Evolutionary conservation across 176 grass and related monocot genomes (phyloP).

Genomic region (Metroxylon sagu): DNA sequence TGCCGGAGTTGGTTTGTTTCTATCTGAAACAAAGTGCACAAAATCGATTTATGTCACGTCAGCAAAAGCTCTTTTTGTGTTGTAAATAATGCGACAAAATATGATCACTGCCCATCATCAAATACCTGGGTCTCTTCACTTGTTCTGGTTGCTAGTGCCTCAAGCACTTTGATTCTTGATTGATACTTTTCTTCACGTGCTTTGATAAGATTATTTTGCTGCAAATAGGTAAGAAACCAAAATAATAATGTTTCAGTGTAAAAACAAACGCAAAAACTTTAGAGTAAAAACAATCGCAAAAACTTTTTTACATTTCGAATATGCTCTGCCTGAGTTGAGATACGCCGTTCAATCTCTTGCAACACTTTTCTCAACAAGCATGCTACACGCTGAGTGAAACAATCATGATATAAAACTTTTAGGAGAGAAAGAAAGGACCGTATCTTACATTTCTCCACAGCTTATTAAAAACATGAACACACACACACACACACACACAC

Average conservation of each 20-base stretch:
- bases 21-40: conserved; percentile 2
- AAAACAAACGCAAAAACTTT: too few species aligned
- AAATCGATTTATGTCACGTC: background rate
- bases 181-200: conserved; percentile 29
- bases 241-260: background rate
- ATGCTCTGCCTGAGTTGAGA: conserved; percentile 21
- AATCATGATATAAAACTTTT: background rate
- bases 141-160: conserved; percentile 16
- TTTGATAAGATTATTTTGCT: conserved; percentile 33
- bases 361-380: conserved; percentile 48
- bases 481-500: too few species aligned
- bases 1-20: background rate
- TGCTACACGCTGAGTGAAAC: conserved; percentile 36
- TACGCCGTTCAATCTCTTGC: conserved; percentile 27
- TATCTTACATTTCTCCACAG: too few species aligned
- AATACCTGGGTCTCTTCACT: conserved; percentile 20
- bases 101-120: too few species aligned
- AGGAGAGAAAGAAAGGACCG: background rate
- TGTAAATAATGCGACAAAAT: too few species aligned
- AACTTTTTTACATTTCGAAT: conserved; percentile 19
- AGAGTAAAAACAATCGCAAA: too few species aligned
- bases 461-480: conserved; percentile 1
- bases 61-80: too few species aligned
- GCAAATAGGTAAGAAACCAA: conserved; percentile 1
- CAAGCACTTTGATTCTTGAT: conserved; percentile 28